Conservation (phyloP, 495 filamentous ascomycete species). For the Schizothecium vesticola region DNA sequence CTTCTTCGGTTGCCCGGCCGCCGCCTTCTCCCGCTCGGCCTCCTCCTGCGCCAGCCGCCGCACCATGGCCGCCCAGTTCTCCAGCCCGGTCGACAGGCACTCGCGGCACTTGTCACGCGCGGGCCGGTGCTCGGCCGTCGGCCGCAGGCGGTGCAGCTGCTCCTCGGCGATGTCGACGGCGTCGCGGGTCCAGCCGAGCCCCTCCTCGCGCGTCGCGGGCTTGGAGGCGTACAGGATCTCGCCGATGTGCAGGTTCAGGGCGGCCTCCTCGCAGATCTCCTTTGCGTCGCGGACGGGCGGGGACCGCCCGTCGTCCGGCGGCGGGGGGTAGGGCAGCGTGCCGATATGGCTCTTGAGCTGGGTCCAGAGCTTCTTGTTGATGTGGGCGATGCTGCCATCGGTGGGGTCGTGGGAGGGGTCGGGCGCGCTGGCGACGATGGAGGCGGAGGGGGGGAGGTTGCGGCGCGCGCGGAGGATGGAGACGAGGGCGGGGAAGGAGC, state of each 20-base stretch:
- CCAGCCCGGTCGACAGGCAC: constrained; percentile 63
- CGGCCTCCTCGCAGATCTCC: constrained; percentile 76
- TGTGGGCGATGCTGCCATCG: not conserved
- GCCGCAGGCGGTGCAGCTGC: constrained; percentile 37
- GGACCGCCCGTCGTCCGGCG: constrained; percentile 59
- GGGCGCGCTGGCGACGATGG: constrained; percentile 2
- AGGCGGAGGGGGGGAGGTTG: constrained; percentile 28
- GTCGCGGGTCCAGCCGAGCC: constrained; percentile 79
- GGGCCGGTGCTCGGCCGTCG: constrained; percentile 5
- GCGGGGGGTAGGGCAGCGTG: constrained; percentile 57
- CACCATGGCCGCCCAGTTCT: constrained; percentile 74
- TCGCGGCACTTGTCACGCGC: constrained; percentile 58
- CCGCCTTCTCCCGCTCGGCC: constrained; percentile 31
- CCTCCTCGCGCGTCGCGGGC: constrained; percentile 47
- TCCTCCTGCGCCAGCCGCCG: constrained; percentile 50
- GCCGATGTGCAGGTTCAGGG: constrained; percentile 81
- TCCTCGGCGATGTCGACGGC: constrained; percentile 63
- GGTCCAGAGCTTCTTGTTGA: constrained; percentile 22
- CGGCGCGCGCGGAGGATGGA: constrained; percentile 72
- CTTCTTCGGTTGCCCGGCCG: not conserved
- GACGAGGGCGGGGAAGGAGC: constrained; percentile 78
- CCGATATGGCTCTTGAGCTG: constrained; percentile 38
- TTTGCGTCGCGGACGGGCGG: constrained; percentile 54
- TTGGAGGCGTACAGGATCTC: constrained; percentile 75
- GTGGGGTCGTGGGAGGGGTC: constrained; percentile 9